A percentile compares a stretch with the other conserved stretches of the same genome.
phyloP scores from a whole-genome alignment of 805 yeast genomes.

The Hanseniaspora pseudoguilliermondii region DNA sequence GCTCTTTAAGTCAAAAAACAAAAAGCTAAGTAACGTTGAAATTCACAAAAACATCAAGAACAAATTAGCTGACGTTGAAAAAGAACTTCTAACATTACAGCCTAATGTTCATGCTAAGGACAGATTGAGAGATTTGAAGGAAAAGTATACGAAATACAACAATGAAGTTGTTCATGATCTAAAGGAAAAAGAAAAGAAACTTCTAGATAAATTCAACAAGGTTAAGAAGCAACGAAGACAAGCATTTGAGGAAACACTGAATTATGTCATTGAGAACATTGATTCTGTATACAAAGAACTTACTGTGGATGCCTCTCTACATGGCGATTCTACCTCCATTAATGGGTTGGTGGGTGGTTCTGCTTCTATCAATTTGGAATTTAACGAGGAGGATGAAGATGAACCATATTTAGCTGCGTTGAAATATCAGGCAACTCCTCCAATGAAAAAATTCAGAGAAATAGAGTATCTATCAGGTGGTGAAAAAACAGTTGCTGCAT shows the following conservation, averaged over 20 bases:
- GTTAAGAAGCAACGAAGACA: constrained; percentile 49
- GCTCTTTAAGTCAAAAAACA: constrained; percentile 27
- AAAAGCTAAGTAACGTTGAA: constrained; percentile 14
- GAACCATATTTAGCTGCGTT: constrained; percentile 79
- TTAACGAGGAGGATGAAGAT: constrained; percentile 46
- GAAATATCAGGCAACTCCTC: constrained; percentile 90
- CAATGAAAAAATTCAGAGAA: constrained; percentile 81
- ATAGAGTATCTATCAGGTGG: constrained; percentile 93
- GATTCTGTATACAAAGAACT: constrained; percentile 75
- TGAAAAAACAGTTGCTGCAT: constrained; percentile 90
- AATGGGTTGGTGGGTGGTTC: constrained; percentile 66
- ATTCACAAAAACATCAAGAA: constrained; percentile 28
- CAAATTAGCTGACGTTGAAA: constrained; percentile 29
- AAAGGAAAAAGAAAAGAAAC: constrained; percentile 45
- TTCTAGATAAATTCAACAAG: constrained; percentile 43
- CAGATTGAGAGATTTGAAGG: constrained; percentile 56
- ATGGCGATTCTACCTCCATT: constrained; percentile 35
- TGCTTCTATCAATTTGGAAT: constrained; percentile 72
- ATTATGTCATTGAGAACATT: constrained; percentile 59
- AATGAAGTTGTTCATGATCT: constrained; percentile 45
- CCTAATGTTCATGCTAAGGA: constrained; percentile 79
- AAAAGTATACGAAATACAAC: constrained; percentile 47
- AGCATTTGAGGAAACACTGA: constrained; percentile 57
- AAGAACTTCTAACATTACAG: constrained; percentile 33
- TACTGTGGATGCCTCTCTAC: constrained; percentile 36